These are phyloP conservation scores for Lachnellula arida DNA, from an alignment of 2,329 filamentous ascomycete genomes.

Conservation along the genomic window DNA sequence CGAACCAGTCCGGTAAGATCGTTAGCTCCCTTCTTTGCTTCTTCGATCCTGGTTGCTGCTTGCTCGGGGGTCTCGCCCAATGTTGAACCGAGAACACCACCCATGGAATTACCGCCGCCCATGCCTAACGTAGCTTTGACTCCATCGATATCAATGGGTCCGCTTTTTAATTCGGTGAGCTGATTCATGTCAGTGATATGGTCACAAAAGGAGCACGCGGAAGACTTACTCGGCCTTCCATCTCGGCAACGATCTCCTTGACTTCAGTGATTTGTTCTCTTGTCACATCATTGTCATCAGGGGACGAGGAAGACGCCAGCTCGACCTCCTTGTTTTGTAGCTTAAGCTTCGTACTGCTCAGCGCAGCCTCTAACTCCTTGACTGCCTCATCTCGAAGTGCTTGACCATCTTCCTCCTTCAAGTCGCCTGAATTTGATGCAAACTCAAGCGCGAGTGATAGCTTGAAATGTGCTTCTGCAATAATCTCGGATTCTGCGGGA, in stretches of 20 bases:
- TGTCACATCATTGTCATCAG: conserved; percentile 62
- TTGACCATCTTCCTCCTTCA: conserved; percentile 56
- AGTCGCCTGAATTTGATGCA: conserved; percentile 52
- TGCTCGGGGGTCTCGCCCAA: conserved; percentile 58
- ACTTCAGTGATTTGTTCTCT: conserved; percentile 64
- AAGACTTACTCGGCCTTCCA: conserved; percentile 64
- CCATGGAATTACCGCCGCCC: conserved; percentile 40
- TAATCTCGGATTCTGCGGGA: conserved; percentile 72
- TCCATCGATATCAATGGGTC: conserved; percentile 45
- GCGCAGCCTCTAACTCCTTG: conserved; percentile 67
- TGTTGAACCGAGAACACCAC: conserved; percentile 59
- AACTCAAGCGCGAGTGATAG: conserved; percentile 94
- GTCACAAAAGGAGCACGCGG: not conserved
- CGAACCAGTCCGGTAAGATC: conserved; percentile 69
- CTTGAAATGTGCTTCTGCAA: conserved; percentile 96
- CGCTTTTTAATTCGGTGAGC: conserved; percentile 64
- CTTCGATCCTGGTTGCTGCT: conserved; percentile 60
- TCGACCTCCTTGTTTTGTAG: conserved; percentile 65
- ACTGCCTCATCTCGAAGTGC: conserved; percentile 66
- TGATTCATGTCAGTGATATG: conserved; percentile 30
- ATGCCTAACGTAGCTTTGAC: conserved; percentile 48
- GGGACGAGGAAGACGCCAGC: conserved; percentile 56
- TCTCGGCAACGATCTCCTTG: conserved; percentile 72
- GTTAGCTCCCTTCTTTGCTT: conserved; percentile 68
- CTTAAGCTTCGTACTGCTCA: conserved; percentile 67